Evolutionary conservation across 179 eudicot genomes (phyloP), one percentile per base, ranked within the genome.

Genomic region (Pouteria campechiana): DNA sequence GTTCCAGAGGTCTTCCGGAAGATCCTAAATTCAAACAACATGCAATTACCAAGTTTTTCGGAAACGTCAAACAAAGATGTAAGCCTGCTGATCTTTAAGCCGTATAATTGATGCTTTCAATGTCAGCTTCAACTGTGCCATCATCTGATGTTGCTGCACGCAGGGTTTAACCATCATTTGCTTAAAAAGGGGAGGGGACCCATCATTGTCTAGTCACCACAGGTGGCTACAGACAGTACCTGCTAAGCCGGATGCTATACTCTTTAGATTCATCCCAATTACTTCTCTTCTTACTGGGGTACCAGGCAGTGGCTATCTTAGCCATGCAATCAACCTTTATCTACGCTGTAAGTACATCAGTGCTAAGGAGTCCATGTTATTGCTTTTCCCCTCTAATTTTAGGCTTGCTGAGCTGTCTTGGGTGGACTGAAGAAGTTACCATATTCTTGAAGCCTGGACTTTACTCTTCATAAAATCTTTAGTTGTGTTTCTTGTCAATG

Each of bases 301-400:
- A 44, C 89, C 85, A 24, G 97, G 97, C 46, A 89, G 93, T 38
- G 97, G 97, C 48, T 89, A 89, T 61, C 83, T 89, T 17, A 89
- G 97, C 56, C 97, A 89, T 52, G 97, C 97, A 11, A 89, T 89
- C 48, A 89, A 89, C 71, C 68, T 89, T 66, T 89, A 89, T 41
- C 72, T 89, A 5, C 75, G 97, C 64, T 85, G 97, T 89, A 76
- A 73, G 95, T 62, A 22, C 10, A n/a, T n/a, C n/a, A n/a, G n/a
- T n/a, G n/a, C n/a, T n/a, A n/a, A n/a, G n/a, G n/a, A n/a, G n/a
- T n/a, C n/a, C n/a, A n/a, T n/a, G n/a, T n/a, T n/a, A n/a, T n/a
- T n/a, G n/a, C n/a, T n/a, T 48, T 50, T 34, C 35, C 12, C 13
- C 24, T 6, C 22, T 7, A 7, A 6, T 46, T 28, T 41, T 40